Base-by-base conservation (phyloP, 495 filamentous ascomycete genomes). In the Peziza echinospora region DNA sequence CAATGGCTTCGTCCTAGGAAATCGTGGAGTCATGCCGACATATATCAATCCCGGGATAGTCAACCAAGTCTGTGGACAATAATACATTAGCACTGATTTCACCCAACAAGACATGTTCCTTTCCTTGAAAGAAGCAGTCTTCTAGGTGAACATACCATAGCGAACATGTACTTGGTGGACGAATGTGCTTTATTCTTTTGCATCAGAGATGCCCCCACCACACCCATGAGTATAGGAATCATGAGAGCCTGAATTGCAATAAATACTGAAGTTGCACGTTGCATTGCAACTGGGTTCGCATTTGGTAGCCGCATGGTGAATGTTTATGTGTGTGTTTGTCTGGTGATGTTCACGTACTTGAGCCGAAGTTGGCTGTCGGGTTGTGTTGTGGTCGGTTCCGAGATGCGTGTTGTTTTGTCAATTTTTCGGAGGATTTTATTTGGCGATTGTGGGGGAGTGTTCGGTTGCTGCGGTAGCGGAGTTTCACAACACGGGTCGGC, bases 1-100 rank as follows among this genome's bases (percentile, higher is more conserved):
- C 51, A 85, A 73, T 54, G 75, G 77, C 24, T 73, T 70, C 24
- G 84, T 81, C 49, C 84, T 76, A n/a, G 75, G 70, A 67, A 82
- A 93, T 56, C 82, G 76, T 21, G 84, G 85, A 5, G 84, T 75
- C 66, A 84, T 80, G 44, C 75, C 71, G 47, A 87, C 70, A 61
- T 86, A 96, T 48, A 93, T 71, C 50, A 89, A 71, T 21, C 75
- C 81, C 5, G 84, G 85, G 46, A 85, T 69, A 47, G 75, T 77
- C 49, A 93, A 62, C 72, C 84, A 92, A 64, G 81, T 89, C 86
- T 93, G 49, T 49, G 50, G 48, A 46, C 7, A 45, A 43, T 51
- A 16, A 45, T 43, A 39, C 44, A 45, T 43, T 49, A 24, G 30
- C 47, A 6, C 21, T n/a, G 21, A 17, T 21, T 23, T 19, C 17